Conservation (phyloP, 805 yeast species). For the Yarrowia yakushimensis region DNA sequence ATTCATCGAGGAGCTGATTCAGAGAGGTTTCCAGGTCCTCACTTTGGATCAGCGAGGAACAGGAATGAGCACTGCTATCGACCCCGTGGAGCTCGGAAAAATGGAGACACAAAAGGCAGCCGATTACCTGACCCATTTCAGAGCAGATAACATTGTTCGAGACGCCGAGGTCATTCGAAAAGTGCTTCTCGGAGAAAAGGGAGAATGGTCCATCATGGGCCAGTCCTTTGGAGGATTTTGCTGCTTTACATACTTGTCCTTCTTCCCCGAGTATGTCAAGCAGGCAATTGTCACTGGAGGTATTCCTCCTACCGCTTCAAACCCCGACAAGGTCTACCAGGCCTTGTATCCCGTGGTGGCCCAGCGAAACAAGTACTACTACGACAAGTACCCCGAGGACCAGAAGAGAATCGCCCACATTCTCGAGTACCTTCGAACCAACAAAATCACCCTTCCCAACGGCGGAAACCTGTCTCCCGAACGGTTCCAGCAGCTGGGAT, state of each 20-base stretch:
- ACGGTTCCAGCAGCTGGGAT: slow-evolving; percentile 53
- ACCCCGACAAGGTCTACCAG: slow-evolving; percentile 48
- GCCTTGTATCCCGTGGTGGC: slow-evolving; percentile 48
- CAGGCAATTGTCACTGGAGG: slow-evolving; percentile 55
- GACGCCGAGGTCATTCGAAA: slow-evolving; percentile 50
- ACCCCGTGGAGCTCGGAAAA: slow-evolving; percentile 32
- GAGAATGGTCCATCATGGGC: slow-evolving; percentile 52
- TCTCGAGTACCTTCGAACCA: background rate
- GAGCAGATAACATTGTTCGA: slow-evolving; percentile 46
- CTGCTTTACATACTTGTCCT: slow-evolving; percentile 48
- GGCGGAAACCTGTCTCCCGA: slow-evolving; percentile 50
- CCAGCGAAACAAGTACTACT: slow-evolving; percentile 49
- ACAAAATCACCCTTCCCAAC: slow-evolving; percentile 44
- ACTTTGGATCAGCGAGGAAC: slow-evolving; percentile 62
- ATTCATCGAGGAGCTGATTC: slow-evolving; percentile 41
- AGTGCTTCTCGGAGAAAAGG: slow-evolving; percentile 36
- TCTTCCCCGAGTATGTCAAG: slow-evolving; percentile 42
- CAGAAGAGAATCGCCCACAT: slow-evolving; percentile 39
- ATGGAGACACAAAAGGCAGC: slow-evolving; percentile 38
- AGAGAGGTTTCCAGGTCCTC: slow-evolving; percentile 45
- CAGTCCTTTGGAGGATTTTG: slow-evolving; percentile 58
- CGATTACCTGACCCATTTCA: slow-evolving; percentile 44
- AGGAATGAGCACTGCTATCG: slow-evolving; percentile 50
- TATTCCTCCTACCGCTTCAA: slow-evolving; percentile 49
- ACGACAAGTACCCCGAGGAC: slow-evolving; percentile 50